Conservation (phyloP, 176 grass and related monocot genomes). For the Zea mays region DNA sequence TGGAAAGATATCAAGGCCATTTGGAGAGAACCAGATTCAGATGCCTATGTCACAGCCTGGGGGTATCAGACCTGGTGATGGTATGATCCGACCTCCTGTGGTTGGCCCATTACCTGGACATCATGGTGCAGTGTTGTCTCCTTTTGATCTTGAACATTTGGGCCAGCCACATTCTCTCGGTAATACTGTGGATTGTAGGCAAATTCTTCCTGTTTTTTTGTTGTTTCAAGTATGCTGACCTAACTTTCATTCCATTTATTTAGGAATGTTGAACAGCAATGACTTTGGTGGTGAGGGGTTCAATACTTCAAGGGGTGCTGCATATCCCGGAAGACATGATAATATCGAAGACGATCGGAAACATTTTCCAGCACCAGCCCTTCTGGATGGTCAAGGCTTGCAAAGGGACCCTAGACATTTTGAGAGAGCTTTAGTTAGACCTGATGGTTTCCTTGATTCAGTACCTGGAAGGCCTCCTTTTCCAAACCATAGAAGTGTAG, state of each 20-base stretch:
- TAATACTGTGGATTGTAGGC: conserved; percentile 43
- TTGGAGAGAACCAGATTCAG: conserved; percentile 36
- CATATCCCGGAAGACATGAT: conserved; percentile 56
- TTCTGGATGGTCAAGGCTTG: conserved; percentile 50
- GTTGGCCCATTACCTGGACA: conserved; percentile 42
- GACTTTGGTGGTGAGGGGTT: conserved; percentile 42
- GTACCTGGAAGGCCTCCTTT: conserved; percentile 50
- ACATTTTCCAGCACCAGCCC: conserved; percentile 46
- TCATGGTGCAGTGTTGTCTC: conserved; percentile 44
- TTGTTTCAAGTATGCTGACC: conserved; percentile 33
- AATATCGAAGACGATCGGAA: conserved; percentile 58
- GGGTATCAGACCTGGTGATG: conserved; percentile 42
- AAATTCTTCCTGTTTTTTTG: conserved; percentile 23
- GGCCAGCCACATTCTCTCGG: conserved; percentile 38
- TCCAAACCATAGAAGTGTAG: conserved; percentile 43
- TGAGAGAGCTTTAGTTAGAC: conserved; percentile 39
- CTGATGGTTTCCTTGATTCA: conserved; percentile 40
- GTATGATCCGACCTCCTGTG: conserved; percentile 41
- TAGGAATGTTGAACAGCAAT: conserved; percentile 51
- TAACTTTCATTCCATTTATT: conserved; percentile 22
- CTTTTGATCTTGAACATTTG: conserved; percentile 56
- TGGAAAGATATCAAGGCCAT: conserved; percentile 40
- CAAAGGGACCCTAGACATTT: conserved; percentile 40
- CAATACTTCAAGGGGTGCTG: conserved; percentile 36
- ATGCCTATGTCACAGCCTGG: conserved; percentile 36